Conservation (phyloP, 495 filamentous ascomycete species). For the Penicillium maclennaniae region DNA sequence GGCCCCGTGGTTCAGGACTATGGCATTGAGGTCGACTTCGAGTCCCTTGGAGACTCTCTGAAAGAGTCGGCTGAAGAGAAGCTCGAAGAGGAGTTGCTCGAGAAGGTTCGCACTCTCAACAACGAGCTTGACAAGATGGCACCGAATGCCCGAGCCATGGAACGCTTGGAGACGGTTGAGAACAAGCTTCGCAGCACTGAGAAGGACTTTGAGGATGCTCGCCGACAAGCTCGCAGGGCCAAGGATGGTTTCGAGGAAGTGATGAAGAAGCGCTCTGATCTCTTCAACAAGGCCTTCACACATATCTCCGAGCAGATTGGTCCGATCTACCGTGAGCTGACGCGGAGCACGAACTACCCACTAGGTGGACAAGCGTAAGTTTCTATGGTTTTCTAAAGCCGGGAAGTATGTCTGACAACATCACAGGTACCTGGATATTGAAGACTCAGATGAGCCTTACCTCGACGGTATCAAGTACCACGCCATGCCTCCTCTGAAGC, state of each 20-base stretch:
- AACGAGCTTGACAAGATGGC: constrained; percentile 86
- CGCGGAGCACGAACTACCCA: constrained; percentile 75
- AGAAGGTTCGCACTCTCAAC: constrained; percentile 69
- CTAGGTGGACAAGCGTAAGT: constrained; percentile 81
- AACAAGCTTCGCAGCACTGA: constrained; percentile 80
- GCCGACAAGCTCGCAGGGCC: constrained; percentile 64
- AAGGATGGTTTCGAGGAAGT: constrained; percentile 78
- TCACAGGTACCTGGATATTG: constrained; percentile 77
- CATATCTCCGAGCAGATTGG: constrained; percentile 95
- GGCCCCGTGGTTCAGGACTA: constrained; percentile 69
- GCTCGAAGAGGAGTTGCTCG: constrained; percentile 72
- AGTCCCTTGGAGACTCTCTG: constrained; percentile 78
- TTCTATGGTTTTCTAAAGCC: background rate
- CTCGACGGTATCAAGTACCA: constrained; percentile 94
- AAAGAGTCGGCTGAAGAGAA: constrained; percentile 69
- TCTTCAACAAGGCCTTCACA: constrained; percentile 91
- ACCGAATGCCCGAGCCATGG: constrained; percentile 92
- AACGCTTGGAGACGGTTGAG: constrained; percentile 83
- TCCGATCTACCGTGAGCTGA: constrained; percentile 91
- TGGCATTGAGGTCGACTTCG: constrained; percentile 89
- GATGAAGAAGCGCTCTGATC: constrained; percentile 76
- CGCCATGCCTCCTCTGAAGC: constrained; percentile 97
- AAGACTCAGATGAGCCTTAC: constrained; percentile 87
- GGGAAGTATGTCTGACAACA: background rate
- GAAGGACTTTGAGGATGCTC: constrained; percentile 81